Conservation (phyloP, 1,284 basidiomycete species). For the Uromyces viciae-fabae region DNA sequence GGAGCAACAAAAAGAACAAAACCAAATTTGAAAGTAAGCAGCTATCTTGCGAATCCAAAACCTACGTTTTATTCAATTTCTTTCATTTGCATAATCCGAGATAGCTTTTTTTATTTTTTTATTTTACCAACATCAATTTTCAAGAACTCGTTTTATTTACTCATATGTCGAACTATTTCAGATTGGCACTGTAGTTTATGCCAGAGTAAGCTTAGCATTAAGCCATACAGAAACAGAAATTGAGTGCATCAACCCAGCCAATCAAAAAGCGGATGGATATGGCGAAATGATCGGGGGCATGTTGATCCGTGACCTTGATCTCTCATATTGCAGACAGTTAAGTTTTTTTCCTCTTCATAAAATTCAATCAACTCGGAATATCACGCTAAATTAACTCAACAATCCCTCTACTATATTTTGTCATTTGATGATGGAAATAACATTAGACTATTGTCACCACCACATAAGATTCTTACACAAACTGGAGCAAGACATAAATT, state of each 20-base stretch:
- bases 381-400: constrained; percentile 7
- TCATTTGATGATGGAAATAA: constrained; percentile 9
- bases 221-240: constrained; percentile 85
- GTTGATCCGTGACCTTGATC: constrained; percentile 59
- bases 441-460: constrained; percentile 67
- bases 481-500: constrained; percentile 71
- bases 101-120: not conserved
- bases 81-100: not conserved
- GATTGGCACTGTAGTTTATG: constrained; percentile 76
- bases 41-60: not conserved
- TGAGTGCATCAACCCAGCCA: constrained; percentile 80
- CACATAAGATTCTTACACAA: constrained; percentile 65
- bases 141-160: not conserved
- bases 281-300: constrained; percentile 78
- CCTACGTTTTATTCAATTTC: not conserved
- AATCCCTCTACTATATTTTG: not conserved
- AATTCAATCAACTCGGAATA: not conserved
- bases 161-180: too few species aligned
- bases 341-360: constrained; percentile 52
- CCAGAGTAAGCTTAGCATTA: constrained; percentile 75
- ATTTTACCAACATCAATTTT: not conserved
- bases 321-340: constrained; percentile 72
- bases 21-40: constrained; percentile 70
- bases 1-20: constrained; percentile 77
- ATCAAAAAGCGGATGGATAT: constrained; percentile 74